Percentiles rank a stretch among this genome's conserved stretches.
Conservation (phyloP, 257 asterid species). For the Rauvolfia tetraphylla region DNA sequence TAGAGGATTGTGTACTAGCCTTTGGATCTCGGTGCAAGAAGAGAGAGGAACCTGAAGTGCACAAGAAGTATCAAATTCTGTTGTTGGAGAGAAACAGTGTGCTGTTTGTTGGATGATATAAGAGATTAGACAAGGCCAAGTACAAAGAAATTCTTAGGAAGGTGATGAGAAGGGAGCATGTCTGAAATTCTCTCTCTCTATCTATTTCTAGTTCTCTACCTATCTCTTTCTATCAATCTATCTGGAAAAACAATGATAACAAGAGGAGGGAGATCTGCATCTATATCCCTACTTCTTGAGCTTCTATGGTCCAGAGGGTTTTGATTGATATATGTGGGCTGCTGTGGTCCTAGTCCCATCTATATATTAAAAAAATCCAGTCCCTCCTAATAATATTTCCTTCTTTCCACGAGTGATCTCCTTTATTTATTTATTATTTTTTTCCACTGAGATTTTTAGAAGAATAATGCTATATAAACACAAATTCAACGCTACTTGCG, state of each 20-base stretch:
- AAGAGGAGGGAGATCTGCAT: conserved; percentile 26
- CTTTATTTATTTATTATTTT: not conserved
- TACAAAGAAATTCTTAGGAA: conserved; percentile 27
- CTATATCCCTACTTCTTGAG: conserved; percentile 31
- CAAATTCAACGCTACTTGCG: too few relatives aligned
- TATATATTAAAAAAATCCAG: conserved; percentile 23
- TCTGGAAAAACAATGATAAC: conserved; percentile 38
- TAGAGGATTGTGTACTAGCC: not conserved
- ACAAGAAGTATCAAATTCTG: conserved; percentile 24
- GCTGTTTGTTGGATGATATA: conserved; percentile 16
- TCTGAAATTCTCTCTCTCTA: conserved; percentile 23
- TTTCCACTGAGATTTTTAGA: not conserved
- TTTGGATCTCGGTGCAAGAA: conserved; percentile 18
- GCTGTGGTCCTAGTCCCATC: conserved; percentile 32
- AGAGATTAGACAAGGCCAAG: conserved; percentile 12
- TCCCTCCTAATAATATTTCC: not conserved
- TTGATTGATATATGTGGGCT: conserved; percentile 30
- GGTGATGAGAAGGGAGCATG: conserved; percentile 39
- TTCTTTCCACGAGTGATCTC: not conserved
- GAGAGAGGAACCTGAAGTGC: conserved; percentile 20
- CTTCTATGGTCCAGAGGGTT: conserved; percentile 37
- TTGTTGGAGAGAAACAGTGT: conserved; percentile 6
- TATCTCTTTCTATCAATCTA: conserved; percentile 33
- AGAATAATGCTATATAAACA: too few relatives aligned
- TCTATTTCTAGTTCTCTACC: not conserved